Conservation (phyloP, 192 early-diverging fungal genomes). For the Backusella macrospora region DNA sequence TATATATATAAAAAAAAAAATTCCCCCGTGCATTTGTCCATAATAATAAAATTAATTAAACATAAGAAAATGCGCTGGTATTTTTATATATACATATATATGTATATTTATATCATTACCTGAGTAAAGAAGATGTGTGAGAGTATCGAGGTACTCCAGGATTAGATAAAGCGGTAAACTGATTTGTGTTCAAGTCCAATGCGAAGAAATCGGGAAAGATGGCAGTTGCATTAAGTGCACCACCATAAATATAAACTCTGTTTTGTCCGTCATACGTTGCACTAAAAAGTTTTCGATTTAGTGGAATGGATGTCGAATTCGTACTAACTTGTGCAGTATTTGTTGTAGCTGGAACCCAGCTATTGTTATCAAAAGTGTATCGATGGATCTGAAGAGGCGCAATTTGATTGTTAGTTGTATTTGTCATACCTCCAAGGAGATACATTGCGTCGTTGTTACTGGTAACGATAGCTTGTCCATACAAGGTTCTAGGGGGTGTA, state of each 20-base stretch:
- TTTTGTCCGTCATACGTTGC: constrained; percentile 24
- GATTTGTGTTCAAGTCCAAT: constrained; percentile 15
- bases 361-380: constrained; percentile 2
- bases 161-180: constrained; percentile 19
- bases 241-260: constrained; percentile 39
- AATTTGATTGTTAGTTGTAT: neutral
- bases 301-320: constrained; percentile 3
- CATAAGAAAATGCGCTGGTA: neutral
- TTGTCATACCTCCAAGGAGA: constrained; percentile 25
- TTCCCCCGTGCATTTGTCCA: neutral
- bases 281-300: constrained; percentile 24
- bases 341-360: neutral
- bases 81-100: neutral
- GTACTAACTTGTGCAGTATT: neutral
- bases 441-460: neutral
- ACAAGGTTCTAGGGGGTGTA: constrained; percentile 14
- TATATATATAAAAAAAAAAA: neutral
- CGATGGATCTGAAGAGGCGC: constrained; percentile 4
- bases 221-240: constrained; percentile 17
- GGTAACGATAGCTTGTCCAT: constrained; percentile 16
- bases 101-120: constrained; percentile 1
- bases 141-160: constrained; percentile 26
- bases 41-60: constrained; percentile 16
- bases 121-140: constrained; percentile 29
- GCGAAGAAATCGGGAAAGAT: constrained; percentile 27